These are phyloP conservation scores for Fusarium continuum DNA, from an alignment of 2,329 filamentous ascomycete species.

Conservation along the genomic window DNA sequence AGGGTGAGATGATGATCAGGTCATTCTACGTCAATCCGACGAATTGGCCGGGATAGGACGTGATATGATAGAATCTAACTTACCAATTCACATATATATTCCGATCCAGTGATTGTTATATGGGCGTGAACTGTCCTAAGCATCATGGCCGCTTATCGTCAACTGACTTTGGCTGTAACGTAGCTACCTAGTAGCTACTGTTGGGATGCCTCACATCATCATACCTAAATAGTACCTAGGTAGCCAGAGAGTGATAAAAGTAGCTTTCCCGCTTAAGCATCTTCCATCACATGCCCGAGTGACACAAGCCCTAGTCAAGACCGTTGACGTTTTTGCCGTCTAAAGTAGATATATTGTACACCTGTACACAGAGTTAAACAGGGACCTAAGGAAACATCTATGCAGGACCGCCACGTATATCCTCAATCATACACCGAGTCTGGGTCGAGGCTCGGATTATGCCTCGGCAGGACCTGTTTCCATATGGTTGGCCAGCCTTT, in stretches of 20 bases:
- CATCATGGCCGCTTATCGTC: conserved; percentile 1
- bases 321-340: conserved; percentile 49
- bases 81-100: background rate
- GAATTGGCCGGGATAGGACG: background rate
- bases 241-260: background rate
- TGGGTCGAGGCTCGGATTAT: conserved; percentile 46
- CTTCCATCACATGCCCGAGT: conserved; percentile 1
- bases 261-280: background rate
- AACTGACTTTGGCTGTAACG: background rate
- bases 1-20: conserved; percentile 16
- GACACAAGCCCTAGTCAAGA: conserved; percentile 23
- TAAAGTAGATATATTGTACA: conserved; percentile 64
- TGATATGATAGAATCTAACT: background rate
- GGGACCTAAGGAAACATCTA: conserved; percentile 60
- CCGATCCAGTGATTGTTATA: background rate
- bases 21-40: conserved; percentile 33
- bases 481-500: conserved; percentile 38
- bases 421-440: conserved; percentile 52
- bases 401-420: conserved; percentile 56
- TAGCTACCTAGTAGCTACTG: conserved; percentile 4
- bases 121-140: background rate
- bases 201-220: conserved; percentile 1
- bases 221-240: too few relatives aligned
- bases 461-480: conserved; percentile 37
- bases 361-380: conserved; percentile 59